phyloP scores from a whole-genome alignment of 2,329 filamentous ascomycete genomes.

The Phialophora tarda region DNA sequence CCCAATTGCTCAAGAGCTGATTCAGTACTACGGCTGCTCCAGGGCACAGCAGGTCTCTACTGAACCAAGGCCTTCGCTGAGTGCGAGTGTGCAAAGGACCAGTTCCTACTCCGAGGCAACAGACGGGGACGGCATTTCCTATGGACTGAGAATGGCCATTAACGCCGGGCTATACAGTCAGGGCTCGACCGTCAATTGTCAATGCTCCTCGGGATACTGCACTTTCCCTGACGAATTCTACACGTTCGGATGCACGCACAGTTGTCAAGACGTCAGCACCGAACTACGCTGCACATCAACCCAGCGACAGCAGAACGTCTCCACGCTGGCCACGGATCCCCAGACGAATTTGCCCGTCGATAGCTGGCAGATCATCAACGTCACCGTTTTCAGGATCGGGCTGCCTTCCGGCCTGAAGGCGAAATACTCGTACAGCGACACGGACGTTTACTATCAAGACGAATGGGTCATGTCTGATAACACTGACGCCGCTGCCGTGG shows the following conservation, averaged over 20 bases:
- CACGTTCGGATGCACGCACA: background rate
- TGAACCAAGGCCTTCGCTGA: background rate
- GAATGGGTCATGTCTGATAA: background rate
- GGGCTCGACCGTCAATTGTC: background rate
- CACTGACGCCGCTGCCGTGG: background rate
- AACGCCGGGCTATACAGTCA: background rate
- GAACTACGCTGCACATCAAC: background rate
- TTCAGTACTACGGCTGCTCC: background rate
- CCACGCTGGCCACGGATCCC: background rate
- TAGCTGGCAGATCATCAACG: background rate
- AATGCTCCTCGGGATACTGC: background rate
- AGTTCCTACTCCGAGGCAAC: background rate
- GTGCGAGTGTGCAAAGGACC: background rate
- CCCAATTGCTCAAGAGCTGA: background rate
- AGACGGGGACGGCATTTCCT: background rate
- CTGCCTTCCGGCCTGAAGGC: background rate
- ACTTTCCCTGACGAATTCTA: background rate
- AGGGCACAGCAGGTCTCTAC: background rate
- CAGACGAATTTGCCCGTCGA: background rate
- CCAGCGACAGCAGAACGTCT: background rate
- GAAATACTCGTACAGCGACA: background rate
- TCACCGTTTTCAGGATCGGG: background rate
- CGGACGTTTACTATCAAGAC: background rate
- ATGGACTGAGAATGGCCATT: constrained; percentile 1
- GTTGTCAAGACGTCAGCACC: background rate